phyloP scores from a whole-genome alignment of 768 basidiomycete genomes.

The Peribolospora kevripleyi region DNA sequence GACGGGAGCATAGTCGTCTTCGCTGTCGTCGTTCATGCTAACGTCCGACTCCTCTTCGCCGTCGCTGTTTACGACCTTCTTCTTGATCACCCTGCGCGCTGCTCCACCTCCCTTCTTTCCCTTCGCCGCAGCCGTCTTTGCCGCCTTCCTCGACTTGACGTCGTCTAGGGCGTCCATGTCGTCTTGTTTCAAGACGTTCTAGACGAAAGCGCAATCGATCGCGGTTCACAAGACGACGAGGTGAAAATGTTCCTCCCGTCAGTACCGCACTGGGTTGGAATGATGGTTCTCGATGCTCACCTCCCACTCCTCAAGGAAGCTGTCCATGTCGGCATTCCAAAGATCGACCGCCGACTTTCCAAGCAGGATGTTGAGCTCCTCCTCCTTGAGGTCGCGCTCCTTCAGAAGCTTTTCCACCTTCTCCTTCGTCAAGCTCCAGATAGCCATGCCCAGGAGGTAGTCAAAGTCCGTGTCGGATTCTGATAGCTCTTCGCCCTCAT shows the following conservation, averaged over 20 bases:
- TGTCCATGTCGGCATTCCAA: slow-evolving; percentile 75
- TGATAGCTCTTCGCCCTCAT: slow-evolving; percentile 24
- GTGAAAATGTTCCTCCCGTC: not conserved
- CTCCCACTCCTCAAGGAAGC: slow-evolving; percentile 61
- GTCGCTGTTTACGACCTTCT: too few species aligned
- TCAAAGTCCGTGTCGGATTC: slow-evolving; percentile 48
- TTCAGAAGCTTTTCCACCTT: slow-evolving; percentile 62
- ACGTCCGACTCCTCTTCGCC: too few species aligned
- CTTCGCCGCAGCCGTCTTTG: slow-evolving; percentile 21
- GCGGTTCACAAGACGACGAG: not conserved
- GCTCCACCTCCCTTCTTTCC: not conserved
- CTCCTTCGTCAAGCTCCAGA: slow-evolving; percentile 82
- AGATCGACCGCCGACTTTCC: slow-evolving; percentile 53
- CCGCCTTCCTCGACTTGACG: slow-evolving; percentile 24
- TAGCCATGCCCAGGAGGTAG: slow-evolving; percentile 82
- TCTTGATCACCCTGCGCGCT: too few species aligned
- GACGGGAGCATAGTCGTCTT: not conserved
- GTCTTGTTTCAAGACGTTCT: slow-evolving; percentile 29
- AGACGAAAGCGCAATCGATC: slow-evolving; percentile 14
- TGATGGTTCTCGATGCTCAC: slow-evolving; percentile 24
- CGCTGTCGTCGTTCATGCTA: too few species aligned
- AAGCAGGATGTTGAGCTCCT: slow-evolving; percentile 51
- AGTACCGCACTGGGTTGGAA: not conserved
- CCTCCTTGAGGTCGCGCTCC: slow-evolving; percentile 60
- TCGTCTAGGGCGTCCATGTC: slow-evolving; percentile 33